Evolutionary conservation across 495 filamentous ascomycete species (phyloP).

Genomic region (Sphaerosporella brunnea): DNA sequence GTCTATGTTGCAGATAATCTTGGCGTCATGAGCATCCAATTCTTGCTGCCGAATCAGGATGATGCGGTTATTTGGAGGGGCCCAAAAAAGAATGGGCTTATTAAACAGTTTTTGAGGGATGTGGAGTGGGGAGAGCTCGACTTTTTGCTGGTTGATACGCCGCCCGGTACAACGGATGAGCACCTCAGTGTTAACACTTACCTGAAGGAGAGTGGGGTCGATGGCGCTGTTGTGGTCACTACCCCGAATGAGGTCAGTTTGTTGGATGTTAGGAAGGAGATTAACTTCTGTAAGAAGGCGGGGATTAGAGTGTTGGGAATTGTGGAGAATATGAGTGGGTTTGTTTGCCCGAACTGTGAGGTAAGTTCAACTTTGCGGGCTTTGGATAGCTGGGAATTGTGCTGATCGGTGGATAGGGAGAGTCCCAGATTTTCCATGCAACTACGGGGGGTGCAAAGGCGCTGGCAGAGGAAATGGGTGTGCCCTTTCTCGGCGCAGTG

Average conservation of each 20-base stretch:
- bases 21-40: conserved; percentile 88
- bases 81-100: conserved; percentile 93
- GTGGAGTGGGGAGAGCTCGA: conserved; percentile 95
- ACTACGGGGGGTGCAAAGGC: conserved; percentile 73
- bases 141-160: conserved; percentile 82
- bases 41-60: conserved; percentile 84
- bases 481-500: conserved; percentile 79
- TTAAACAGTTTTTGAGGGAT: conserved; percentile 93
- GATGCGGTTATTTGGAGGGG: conserved; percentile 94
- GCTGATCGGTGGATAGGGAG: conserved; percentile 38
- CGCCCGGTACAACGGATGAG: conserved; percentile 87
- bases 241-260: conserved; percentile 91
- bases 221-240: conserved; percentile 82
- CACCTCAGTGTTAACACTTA: conserved; percentile 81
- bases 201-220: conserved; percentile 71
- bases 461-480: conserved; percentile 64
- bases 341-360: conserved; percentile 74
- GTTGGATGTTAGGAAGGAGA: conserved; percentile 86
- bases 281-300: conserved; percentile 91
- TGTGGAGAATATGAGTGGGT: conserved; percentile 95
- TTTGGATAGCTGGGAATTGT: not conserved
- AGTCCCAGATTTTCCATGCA: conserved; percentile 63
- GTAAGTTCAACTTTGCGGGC: conserved; percentile 1
- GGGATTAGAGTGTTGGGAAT: conserved; percentile 73
- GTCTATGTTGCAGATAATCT: conserved; percentile 89